Evolutionary conservation across 768 basidiomycete species (phyloP), one percentile per base, ranked within the genome.

Genomic region (Coprinellus micaceus): DNA sequence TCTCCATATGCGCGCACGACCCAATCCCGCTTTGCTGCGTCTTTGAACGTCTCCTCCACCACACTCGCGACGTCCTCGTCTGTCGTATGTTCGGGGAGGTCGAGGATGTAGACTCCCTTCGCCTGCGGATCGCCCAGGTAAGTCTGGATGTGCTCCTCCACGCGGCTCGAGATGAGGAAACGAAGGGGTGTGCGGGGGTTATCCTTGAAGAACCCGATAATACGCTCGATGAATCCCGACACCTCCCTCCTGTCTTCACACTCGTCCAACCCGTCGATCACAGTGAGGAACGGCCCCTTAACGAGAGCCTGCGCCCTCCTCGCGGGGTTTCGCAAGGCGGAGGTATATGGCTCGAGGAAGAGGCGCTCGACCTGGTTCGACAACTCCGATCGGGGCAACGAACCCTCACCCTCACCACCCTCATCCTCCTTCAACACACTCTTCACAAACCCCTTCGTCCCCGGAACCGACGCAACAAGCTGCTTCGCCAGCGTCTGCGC

Each of bases 401-500:
- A 21, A 17, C 13, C 22, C 22, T 21, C 17, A 17, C 3, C n/a
- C n/a, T n/a, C n/a, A n/a, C n/a, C n/a, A n/a, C n/a, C n/a, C n/a
- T n/a, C n/a, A n/a, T n/a, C n/a, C n/a, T n/a, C n/a, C n/a, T n/a
- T n/a, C n/a, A n/a, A n/a, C n/a, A 21, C 44, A 5, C 10, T 12
- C 21, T 12, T 21, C 13, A 45, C 12, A 13, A 21, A 24, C 2
- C 1, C n/a, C 25, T 45, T 25, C 21, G 44, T 45, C 17, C 4
- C 5, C 1, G 44, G 44, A 3, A 45, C 24, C 19, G 6, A 2
- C 3, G 4, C 12, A 19, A 21, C 44, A 15, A 45, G 21, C 13
- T 45, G 19, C 21, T 25, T 45, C 1, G 58, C 63, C 7, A 64
- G 25, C 1, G 63, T 61, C 0, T 58, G 22, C 5, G 62, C 29